These are phyloP conservation scores for Aspergillus fumigatiaffinis DNA, from an alignment of 2,329 filamentous ascomycete species.

Conservation along the genomic window DNA sequence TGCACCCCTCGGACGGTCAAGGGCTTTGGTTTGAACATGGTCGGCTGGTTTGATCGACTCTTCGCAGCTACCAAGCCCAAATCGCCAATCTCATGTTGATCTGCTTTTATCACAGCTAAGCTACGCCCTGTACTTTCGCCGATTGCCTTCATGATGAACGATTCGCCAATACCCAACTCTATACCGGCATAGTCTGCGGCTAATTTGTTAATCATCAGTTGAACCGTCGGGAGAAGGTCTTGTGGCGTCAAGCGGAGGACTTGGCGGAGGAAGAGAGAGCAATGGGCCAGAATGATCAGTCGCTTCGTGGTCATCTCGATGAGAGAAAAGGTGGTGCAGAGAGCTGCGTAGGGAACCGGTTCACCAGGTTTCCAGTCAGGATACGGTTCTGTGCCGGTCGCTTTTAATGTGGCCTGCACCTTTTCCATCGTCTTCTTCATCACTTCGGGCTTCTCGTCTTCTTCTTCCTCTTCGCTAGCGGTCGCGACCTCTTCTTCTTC, in stretches of 20 bases:
- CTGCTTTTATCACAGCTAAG: slow-evolving; percentile 83
- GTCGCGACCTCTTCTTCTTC: slow-evolving; percentile 35
- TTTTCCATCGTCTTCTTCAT: slow-evolving; percentile 74
- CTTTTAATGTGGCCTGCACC: slow-evolving; percentile 70
- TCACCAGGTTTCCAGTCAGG: slow-evolving; percentile 89
- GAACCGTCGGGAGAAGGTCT: slow-evolving; percentile 80
- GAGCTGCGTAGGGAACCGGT: slow-evolving; percentile 87
- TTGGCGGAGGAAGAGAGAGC: slow-evolving; percentile 84
- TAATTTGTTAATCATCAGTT: slow-evolving; percentile 97
- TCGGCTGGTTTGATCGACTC: slow-evolving; percentile 89
- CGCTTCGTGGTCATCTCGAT: slow-evolving; percentile 94
- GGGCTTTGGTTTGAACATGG: slow-evolving; percentile 96
- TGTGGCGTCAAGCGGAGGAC: slow-evolving; percentile 86
- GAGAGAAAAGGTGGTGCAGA: slow-evolving; percentile 91
- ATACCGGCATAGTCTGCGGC: slow-evolving; percentile 95
- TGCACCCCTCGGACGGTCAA: slow-evolving; percentile 84
- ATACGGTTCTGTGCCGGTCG: slow-evolving; percentile 72
- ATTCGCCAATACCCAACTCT: slow-evolving; percentile 97
- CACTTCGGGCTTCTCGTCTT: slow-evolving; percentile 64
- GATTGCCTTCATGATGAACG: slow-evolving; percentile 97
- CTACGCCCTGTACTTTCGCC: slow-evolving; percentile 90
- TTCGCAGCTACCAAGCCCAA: slow-evolving; percentile 92
- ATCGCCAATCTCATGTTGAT: slow-evolving; percentile 95
- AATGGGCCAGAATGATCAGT: slow-evolving; percentile 81
- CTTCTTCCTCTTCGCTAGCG: slow-evolving; percentile 49